These are phyloP conservation scores for Rhynchosporium agropyri DNA, from an alignment of 2,329 filamentous ascomycete genomes.

Conservation along the genomic window DNA sequence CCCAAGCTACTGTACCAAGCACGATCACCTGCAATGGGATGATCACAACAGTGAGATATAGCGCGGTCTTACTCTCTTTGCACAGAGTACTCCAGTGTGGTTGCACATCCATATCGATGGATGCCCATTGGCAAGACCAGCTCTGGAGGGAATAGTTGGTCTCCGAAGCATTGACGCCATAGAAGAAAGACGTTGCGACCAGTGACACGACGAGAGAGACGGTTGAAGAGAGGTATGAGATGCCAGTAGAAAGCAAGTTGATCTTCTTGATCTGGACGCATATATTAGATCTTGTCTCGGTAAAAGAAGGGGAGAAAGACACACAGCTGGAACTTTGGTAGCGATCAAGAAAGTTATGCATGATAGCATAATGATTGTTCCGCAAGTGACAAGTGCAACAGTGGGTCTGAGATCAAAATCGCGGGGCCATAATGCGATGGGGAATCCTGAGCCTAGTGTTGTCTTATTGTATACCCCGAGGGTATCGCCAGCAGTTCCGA, in stretches of 20 bases:
- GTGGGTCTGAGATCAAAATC: slow-evolving; percentile 60
- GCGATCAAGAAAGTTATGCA: slow-evolving; percentile 53
- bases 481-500: slow-evolving; percentile 58
- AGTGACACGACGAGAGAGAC: slow-evolving; percentile 52
- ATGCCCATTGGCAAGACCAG: slow-evolving; percentile 64
- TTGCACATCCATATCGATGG: slow-evolving; percentile 53
- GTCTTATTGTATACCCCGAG: slow-evolving; percentile 59
- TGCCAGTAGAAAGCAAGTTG: slow-evolving; percentile 28
- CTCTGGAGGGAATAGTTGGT: slow-evolving; percentile 59
- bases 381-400: slow-evolving; percentile 55
- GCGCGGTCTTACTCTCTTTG: slow-evolving; percentile 55
- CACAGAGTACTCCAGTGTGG: slow-evolving; percentile 62
- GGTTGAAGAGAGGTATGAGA: slow-evolving; percentile 46
- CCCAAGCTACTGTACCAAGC: slow-evolving; percentile 51
- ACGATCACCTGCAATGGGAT: slow-evolving; percentile 58
- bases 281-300: slow-evolving; percentile 13
- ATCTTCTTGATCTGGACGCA: slow-evolving; percentile 47
- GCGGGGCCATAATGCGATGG: slow-evolving; percentile 60
- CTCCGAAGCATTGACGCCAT: slow-evolving; percentile 56
- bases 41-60: slow-evolving; percentile 58
- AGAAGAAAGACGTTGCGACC: slow-evolving; percentile 59
- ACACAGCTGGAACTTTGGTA: slow-evolving; percentile 54
- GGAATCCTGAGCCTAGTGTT: slow-evolving; percentile 49
- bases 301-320: slow-evolving; percentile 37
- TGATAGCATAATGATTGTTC: slow-evolving; percentile 52